A percentile compares a stretch with the other conserved stretches of the same genome.
phyloP scores from a whole-genome alignment of 192 early-diverging fungal genomes.

The Coemansia sp. region DNA sequence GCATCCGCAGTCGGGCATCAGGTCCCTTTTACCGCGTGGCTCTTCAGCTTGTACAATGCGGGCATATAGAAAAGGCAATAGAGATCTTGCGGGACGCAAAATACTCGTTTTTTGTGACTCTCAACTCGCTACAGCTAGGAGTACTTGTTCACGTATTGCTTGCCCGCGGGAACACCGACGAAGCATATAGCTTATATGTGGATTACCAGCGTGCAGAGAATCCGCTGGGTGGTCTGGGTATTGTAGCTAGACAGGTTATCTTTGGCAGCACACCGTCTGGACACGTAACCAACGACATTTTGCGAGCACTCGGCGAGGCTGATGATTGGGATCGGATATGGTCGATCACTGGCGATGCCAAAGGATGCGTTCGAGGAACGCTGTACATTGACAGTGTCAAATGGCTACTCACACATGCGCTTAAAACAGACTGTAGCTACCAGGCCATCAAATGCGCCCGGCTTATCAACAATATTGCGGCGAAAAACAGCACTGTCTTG shows the following conservation, averaged over 20 bases:
- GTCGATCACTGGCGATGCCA: constrained; percentile 8
- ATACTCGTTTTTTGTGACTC: not conserved
- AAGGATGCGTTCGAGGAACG: not conserved
- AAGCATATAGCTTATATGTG: constrained; percentile 14
- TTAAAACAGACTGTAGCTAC: constrained; percentile 2
- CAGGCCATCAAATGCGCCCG: constrained; percentile 20
- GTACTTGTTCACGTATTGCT: constrained; percentile 15
- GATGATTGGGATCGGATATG: constrained; percentile 34
- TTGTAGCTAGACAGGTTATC: constrained; percentile 6
- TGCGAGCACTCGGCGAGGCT: constrained; percentile 4
- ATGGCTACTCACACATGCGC: constrained; percentile 7
- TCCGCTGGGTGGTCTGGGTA: not conserved
- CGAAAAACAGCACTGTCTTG: constrained; percentile 1
- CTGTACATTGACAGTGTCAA: not conserved
- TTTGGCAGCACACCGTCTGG: constrained; percentile 9
- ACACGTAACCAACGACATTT: not conserved
- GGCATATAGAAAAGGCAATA: constrained; percentile 6
- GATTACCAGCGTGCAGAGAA: constrained; percentile 13
- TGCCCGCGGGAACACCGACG: constrained; percentile 1
- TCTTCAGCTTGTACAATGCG: constrained; percentile 10
- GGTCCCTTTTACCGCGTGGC: constrained; percentile 24
- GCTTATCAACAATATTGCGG: not conserved
- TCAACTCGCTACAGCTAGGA: constrained; percentile 10
- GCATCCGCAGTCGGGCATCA: constrained; percentile 9
- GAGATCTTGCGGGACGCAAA: constrained; percentile 9